Percentiles rank a stretch among this genome's conserved stretches.
phyloP scores from a whole-genome alignment of 129 eudicot species.

The Helianthus tuberosus region DNA sequence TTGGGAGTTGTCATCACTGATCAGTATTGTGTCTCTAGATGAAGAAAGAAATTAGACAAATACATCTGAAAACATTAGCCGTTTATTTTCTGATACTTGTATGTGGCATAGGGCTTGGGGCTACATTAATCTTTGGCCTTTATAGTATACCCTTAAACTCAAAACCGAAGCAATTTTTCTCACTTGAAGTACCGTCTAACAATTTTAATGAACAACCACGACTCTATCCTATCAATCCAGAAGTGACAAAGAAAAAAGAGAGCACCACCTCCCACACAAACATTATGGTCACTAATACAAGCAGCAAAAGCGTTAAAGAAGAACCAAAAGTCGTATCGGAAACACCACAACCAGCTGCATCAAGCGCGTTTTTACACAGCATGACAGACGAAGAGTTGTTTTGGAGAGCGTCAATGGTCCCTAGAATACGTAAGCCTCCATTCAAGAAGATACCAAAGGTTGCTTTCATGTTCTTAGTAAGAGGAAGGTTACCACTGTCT shows the following conservation, averaged over 20 bases:
- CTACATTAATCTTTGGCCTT: constrained; percentile 48
- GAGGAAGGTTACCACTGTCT: constrained; percentile 56
- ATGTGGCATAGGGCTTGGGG: constrained; percentile 65
- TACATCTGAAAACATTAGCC: constrained; percentile 45
- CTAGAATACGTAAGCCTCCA: constrained; percentile 31
- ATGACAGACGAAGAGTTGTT: constrained; percentile 61
- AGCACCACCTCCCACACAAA: constrained; percentile 21
- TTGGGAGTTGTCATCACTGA: too few species aligned
- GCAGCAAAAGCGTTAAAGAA: constrained; percentile 8
- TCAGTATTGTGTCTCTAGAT: constrained; percentile 29
- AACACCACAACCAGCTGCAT: constrained; percentile 31
- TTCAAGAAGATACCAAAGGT: constrained; percentile 51
- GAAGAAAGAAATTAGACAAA: constrained; percentile 39
- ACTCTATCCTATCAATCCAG: constrained; percentile 14
- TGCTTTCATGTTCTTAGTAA: constrained; percentile 69
- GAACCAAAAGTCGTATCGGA: constrained; percentile 34
- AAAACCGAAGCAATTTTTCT: constrained; percentile 33
- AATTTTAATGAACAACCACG: constrained; percentile 1
- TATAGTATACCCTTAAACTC: constrained; percentile 33
- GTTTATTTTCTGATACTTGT: constrained; percentile 55
- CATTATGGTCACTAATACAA: constrained; percentile 16
- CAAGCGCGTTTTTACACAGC: constrained; percentile 36
- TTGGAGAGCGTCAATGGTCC: constrained; percentile 68
- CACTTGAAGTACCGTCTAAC: constrained; percentile 11
- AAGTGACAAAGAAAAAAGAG: constrained; percentile 18